Evolutionary conservation across 2,329 filamentous ascomycete species (phyloP).

Genomic region (Neoarthrinium moseri): DNA sequence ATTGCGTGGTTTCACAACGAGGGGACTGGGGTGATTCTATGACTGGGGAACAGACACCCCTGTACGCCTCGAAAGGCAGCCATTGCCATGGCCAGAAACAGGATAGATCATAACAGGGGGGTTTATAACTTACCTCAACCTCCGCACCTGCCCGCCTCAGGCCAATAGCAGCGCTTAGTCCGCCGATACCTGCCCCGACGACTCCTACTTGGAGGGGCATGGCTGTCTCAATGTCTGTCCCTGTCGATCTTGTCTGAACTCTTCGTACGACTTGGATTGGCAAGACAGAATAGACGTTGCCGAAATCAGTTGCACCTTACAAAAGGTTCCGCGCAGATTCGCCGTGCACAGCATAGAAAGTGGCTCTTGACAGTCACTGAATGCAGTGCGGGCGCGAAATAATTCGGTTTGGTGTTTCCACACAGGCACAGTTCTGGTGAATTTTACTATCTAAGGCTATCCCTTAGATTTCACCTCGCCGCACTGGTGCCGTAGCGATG

Average conservation of each 20-base stretch:
- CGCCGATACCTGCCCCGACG: slow-evolving; percentile 14
- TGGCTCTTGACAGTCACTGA: no score
- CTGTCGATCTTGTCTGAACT: not conserved
- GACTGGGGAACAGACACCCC: not conserved
- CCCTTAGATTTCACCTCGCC: not conserved
- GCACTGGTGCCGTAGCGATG: not conserved
- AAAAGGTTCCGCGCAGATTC: no score
- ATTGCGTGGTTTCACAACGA: not conserved
- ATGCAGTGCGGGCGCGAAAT: no score
- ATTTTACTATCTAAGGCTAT: not conserved
- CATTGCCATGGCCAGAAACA: not conserved
- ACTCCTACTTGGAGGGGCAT: slow-evolving; percentile 13
- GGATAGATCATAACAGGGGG: not conserved
- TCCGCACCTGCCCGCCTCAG: slow-evolving; percentile 13
- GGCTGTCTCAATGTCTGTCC: not conserved
- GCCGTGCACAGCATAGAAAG: no score
- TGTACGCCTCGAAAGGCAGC: not conserved
- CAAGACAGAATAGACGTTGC: not conserved
- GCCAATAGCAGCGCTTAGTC: slow-evolving; percentile 13
- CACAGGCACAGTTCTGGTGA: not conserved
- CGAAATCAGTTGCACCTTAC: not conserved
- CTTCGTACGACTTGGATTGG: not conserved
- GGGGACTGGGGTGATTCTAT: not conserved
- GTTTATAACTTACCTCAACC: slow-evolving; percentile 10
- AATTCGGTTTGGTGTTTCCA: no score